Evolutionary conservation across 495 filamentous ascomycete genomes (phyloP).

Genomic region (Cercophora newfieldiana): DNA sequence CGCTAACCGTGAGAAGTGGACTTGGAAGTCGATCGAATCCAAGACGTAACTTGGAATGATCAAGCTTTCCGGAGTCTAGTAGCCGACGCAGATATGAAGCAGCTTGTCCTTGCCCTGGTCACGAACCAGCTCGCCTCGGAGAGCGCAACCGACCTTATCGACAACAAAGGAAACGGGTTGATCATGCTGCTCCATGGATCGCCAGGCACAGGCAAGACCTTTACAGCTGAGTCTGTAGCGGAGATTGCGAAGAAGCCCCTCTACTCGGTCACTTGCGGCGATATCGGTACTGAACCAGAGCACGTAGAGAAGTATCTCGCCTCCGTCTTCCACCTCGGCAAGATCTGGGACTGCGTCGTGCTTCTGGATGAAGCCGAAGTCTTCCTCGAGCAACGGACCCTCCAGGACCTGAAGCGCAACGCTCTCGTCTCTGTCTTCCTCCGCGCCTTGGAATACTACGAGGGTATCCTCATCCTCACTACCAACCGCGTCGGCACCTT

Average conservation of each 20-base stretch:
- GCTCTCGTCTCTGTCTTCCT: constrained; percentile 17
- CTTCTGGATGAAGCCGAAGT: constrained; percentile 60
- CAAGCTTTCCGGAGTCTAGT: background rate
- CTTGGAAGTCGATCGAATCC: background rate
- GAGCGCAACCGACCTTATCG: constrained; percentile 9
- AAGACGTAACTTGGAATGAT: background rate
- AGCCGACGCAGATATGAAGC: background rate
- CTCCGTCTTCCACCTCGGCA: constrained; percentile 37
- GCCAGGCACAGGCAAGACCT: constrained; percentile 19
- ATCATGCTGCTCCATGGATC: constrained; percentile 19
- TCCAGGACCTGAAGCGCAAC: constrained; percentile 5
- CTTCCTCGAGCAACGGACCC: constrained; percentile 42
- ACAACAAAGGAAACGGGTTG: constrained; percentile 17
- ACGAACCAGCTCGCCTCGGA: background rate
- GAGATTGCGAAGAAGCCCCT: constrained; percentile 8
- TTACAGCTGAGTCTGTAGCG: constrained; percentile 17
- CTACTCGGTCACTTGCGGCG: constrained; percentile 15
- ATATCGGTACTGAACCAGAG: constrained; percentile 19
- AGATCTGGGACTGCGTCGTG: constrained; percentile 49
- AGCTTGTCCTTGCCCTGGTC: background rate
- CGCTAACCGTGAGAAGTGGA: background rate
- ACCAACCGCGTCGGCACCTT: constrained; percentile 16
- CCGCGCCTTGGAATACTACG: constrained; percentile 15
- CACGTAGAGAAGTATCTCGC: constrained; percentile 47
- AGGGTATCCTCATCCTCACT: constrained; percentile 15